Evolutionary conservation across 345 rosid genomes (phyloP).

Genomic region (Ceriops tagal): DNA sequence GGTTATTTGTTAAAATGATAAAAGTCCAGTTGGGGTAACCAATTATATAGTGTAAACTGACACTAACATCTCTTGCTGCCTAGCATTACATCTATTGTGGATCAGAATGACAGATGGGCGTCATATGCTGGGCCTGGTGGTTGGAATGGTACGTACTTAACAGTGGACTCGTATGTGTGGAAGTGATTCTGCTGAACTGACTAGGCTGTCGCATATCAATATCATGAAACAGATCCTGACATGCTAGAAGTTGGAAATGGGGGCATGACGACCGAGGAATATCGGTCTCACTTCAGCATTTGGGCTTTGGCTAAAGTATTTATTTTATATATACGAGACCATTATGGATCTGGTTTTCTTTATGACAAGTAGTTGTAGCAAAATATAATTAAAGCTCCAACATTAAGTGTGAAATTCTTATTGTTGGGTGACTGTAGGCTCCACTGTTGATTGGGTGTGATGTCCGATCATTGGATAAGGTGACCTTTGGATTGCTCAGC

Average conservation of each 20-base stretch:
- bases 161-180: too few relatives aligned
- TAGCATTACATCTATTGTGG: conserved; percentile 67
- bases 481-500: conserved; percentile 35
- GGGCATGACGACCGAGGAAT: conserved; percentile 29
- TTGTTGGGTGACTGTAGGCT: conserved; percentile 6
- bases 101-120: conserved; percentile 72
- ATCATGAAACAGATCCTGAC: conserved; percentile 23
- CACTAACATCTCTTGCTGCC: neutral
- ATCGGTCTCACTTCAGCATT: conserved; percentile 30
- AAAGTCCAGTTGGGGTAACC: too few relatives aligned
- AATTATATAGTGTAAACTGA: neutral
- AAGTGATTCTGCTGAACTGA: neutral
- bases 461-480: conserved; percentile 35
- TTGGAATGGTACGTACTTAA: conserved; percentile 61
- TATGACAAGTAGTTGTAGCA: too few relatives aligned
- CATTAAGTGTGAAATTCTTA: too few relatives aligned
- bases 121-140: conserved; percentile 87
- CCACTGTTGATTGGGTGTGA: conserved; percentile 58
- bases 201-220: neutral
- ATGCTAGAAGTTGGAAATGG: conserved; percentile 36
- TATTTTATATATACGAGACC: too few relatives aligned
- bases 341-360: too few relatives aligned
- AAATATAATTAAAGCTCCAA: too few relatives aligned
- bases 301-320: conserved; percentile 28
- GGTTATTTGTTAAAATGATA: too few relatives aligned